Conservation (phyloP, 2,329 filamentous ascomycete genomes). For the Fusarium aywerte region DNA sequence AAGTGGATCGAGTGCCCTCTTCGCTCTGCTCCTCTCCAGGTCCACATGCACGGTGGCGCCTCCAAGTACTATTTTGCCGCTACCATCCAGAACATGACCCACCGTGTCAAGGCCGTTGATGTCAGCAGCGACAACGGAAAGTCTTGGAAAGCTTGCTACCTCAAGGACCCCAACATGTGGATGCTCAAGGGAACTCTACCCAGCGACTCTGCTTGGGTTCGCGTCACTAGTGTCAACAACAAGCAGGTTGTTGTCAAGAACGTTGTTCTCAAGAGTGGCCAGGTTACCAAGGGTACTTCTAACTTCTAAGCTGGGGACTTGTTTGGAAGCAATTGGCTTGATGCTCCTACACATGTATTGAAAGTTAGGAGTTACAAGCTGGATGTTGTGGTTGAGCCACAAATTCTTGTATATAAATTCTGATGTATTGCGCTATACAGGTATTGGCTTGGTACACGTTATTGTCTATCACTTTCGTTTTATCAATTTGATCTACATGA, state of each 20-base stretch:
- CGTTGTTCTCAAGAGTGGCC: conserved; percentile 14
- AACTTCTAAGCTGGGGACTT: background rate
- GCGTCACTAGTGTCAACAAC: conserved; percentile 19
- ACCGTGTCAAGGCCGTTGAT: conserved; percentile 20
- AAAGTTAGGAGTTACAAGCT: background rate
- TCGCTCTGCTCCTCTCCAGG: background rate
- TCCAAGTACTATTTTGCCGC: conserved; percentile 28
- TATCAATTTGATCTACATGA: too few species aligned
- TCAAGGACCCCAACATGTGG: conserved; percentile 21
- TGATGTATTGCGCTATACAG: background rate
- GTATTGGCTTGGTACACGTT: background rate
- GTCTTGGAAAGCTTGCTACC: conserved; percentile 6
- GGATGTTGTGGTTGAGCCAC: background rate
- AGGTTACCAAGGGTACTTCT: conserved; percentile 14
- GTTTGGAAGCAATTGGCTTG: background rate
- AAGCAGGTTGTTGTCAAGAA: conserved; percentile 20
- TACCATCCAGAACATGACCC: conserved; percentile 18
- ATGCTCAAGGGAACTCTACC: conserved; percentile 14
- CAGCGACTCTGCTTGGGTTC: conserved; percentile 16
- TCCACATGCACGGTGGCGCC: conserved; percentile 24
- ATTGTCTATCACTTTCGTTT: background rate
- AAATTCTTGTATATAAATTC: conserved; percentile 24
- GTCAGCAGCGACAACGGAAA: conserved; percentile 21
- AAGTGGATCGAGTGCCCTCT: conserved; percentile 27
- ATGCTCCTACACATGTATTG: background rate